Evolutionary conservation across 768 basidiomycete genomes (phyloP), one percentile per base, ranked within the genome.

Genomic region (Mycena belliarum): DNA sequence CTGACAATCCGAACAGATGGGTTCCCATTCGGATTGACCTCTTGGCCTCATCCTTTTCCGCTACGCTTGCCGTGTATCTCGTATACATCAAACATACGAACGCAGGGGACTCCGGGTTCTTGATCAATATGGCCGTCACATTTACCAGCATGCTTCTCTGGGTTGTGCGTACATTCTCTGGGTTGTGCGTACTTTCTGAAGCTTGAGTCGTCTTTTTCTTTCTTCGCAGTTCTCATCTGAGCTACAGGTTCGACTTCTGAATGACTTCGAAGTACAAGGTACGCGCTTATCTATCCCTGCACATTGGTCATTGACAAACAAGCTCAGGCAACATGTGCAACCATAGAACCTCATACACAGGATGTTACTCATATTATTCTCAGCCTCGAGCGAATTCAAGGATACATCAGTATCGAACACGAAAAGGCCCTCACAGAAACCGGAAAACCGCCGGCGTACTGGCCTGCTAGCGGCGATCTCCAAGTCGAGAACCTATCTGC

Each of bases 321-420:
- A n/a, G 9, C 16, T 6, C 14, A 56, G 55, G 38, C 25, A 43
- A 52, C 18, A 23, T 45, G 57, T 15, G 52, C n/a, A n/a, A n/a
- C n/a, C n/a, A n/a, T n/a, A n/a, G n/a, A n/a, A n/a, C n/a, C n/a
- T n/a, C n/a, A n/a, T n/a, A n/a, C n/a, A n/a, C n/a, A n/a, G n/a
- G n/a, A n/a, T n/a, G n/a, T n/a, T 11, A 21, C 53, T 55, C 18
- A 55, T 33, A 1, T 18, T 16, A n/a, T 49, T 5, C 41, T 5
- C 41, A 78, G 79, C 63, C 66, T 78, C 23, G 92, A 95, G 66
- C 87, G 93, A 55, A 85, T 93, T 1, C 81, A 88, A 52, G 88
- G 68, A 1, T 88, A 83, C 63, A 66, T 86, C 23, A 66, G 73
- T 24, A 84, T 86, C 53, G 85, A 86, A 28, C 82, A 83, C 44